Conservation (phyloP, 495 filamentous ascomycete genomes). For the Neurospora sublineolata region DNA sequence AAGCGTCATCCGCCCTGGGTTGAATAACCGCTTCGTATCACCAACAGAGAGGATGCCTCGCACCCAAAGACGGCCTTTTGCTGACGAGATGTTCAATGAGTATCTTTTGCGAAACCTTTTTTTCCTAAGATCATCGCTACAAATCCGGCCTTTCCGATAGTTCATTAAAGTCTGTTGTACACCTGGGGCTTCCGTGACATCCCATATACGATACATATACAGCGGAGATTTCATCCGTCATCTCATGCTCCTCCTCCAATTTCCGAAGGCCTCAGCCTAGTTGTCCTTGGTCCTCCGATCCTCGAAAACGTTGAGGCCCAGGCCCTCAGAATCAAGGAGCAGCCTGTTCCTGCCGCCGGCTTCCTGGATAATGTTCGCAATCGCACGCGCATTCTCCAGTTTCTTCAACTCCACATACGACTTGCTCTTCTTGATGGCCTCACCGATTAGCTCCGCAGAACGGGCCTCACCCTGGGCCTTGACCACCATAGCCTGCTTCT, state of each 20-base stretch:
- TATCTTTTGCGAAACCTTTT: neutral
- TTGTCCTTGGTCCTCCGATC: conserved; percentile 34
- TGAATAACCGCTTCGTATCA: neutral
- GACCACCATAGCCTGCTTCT: conserved; percentile 98
- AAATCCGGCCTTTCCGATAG: neutral
- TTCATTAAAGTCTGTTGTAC: conserved; percentile 10
- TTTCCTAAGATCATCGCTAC: neutral
- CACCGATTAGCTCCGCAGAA: conserved; percentile 94
- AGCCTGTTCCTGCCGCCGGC: conserved; percentile 85
- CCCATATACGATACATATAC: conserved; percentile 29
- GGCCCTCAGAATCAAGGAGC: conserved; percentile 75
- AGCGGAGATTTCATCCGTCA: conserved; percentile 31
- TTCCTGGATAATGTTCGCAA: conserved; percentile 75
- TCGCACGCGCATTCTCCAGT: conserved; percentile 88
- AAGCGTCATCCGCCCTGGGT: neutral
- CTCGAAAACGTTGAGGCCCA: conserved; percentile 81
- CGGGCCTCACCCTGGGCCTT: conserved; percentile 98
- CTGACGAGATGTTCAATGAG: neutral
- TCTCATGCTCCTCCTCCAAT: conserved; percentile 5
- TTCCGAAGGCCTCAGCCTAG: conserved; percentile 9
- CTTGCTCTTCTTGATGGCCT: conserved; percentile 98
- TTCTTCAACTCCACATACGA: conserved; percentile 92
- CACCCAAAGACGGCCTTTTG: neutral
- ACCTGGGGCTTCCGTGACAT: conserved; percentile 3
- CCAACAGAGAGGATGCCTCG: neutral